These are phyloP conservation scores for Neofusicoccum umdonicola DNA, from an alignment of 2,329 filamentous ascomycete species.

Conservation along the genomic window DNA sequence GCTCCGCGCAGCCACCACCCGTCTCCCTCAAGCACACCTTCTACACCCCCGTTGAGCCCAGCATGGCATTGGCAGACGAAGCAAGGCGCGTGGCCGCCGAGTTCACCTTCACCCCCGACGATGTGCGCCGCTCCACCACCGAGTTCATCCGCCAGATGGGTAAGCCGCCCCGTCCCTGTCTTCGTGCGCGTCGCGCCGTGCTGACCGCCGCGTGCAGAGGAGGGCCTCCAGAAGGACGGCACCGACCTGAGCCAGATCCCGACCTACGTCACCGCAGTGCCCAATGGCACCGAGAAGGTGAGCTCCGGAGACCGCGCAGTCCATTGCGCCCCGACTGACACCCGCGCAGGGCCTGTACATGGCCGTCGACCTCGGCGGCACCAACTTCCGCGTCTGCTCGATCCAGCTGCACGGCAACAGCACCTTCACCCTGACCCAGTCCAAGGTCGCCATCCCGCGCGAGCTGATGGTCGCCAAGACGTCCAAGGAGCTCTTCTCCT, in stretches of 20 bases:
- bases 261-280: constrained; percentile 92
- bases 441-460: constrained; percentile 86
- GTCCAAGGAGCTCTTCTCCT: constrained; percentile 82
- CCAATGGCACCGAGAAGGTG: constrained; percentile 97
- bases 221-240: constrained; percentile 75
- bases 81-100: constrained; percentile 77
- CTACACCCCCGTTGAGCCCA: constrained; percentile 33
- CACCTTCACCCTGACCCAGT: constrained; percentile 90
- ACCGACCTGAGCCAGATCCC: constrained; percentile 92
- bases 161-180: constrained; percentile 38
- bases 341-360: constrained; percentile 77
- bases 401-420: constrained; percentile 90
- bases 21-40: constrained; percentile 18
- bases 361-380: constrained; percentile 95
- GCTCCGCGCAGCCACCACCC: background rate
- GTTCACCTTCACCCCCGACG: constrained; percentile 78
- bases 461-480: constrained; percentile 88
- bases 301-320: constrained; percentile 22
- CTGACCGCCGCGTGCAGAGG: constrained; percentile 52
- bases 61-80: constrained; percentile 61
- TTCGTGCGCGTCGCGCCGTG: background rate
- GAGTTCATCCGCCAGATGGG: constrained; percentile 88
- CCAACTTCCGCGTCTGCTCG: constrained; percentile 97
- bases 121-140: constrained; percentile 75
- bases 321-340: background rate